Percentiles rank a stretch among this genome's conserved stretches.
phyloP scores from a whole-genome alignment of 2,329 filamentous ascomycete species.

The Esteya vermicola region DNA sequence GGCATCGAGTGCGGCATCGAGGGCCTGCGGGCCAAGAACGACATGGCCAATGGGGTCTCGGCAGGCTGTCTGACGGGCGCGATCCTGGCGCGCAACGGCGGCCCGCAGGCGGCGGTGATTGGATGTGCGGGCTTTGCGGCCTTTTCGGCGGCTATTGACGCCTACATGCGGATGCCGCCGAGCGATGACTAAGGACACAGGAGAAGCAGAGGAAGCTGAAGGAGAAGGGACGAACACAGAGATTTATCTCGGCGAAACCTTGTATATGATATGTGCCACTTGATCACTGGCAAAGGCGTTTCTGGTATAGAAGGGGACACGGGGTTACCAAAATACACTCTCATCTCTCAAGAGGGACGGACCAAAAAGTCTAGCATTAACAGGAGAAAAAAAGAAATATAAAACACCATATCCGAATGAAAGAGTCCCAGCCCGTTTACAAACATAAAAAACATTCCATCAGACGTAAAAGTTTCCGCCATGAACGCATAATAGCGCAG shows the following conservation, averaged over 20 bases:
- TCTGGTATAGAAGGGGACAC: background rate
- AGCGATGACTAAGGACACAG: conserved; percentile 34
- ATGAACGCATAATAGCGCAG: no score
- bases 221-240: no score
- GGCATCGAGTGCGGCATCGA: conserved; percentile 96
- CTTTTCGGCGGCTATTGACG: conserved; percentile 84
- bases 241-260: no score
- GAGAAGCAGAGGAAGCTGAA: no score
- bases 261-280: no score
- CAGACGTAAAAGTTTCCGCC: no score
- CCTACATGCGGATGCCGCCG: conserved; percentile 66
- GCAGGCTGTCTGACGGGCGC: conserved; percentile 88
- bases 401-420: background rate
- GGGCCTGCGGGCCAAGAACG: conserved; percentile 84
- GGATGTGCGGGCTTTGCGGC: conserved; percentile 91
- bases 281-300: no score
- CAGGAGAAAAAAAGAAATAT: background rate
- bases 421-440: background rate
- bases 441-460: no score
- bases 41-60: conserved; percentile 72
- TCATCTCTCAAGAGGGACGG: background rate
- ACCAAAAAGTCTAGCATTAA: background rate
- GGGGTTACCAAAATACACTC: background rate
- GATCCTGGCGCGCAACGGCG: conserved; percentile 71
- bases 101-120: conserved; percentile 74